phyloP scores from a whole-genome alignment of 768 basidiomycete species.

The Xerocomellus chrysenteron region DNA sequence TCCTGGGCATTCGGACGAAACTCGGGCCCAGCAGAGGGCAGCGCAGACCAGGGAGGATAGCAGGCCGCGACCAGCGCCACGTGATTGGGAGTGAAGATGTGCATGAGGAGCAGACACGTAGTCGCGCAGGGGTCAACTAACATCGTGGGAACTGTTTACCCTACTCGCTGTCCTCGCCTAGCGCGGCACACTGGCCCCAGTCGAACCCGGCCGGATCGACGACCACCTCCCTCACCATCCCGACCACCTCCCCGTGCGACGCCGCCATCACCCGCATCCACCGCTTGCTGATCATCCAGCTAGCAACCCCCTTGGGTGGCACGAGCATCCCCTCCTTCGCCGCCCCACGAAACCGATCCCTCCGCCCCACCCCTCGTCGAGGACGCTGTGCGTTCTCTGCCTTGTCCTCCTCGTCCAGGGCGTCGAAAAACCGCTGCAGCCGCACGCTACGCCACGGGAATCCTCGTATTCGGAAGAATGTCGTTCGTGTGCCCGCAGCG shows the following conservation, averaged over 20 bases:
- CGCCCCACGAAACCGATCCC: constrained; percentile 52
- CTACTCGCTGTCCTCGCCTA: constrained; percentile 58
- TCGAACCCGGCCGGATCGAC: constrained; percentile 47
- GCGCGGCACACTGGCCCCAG: constrained; percentile 45
- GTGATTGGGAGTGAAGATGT: constrained; percentile 80
- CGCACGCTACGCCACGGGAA: constrained; percentile 68
- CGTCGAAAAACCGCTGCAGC: constrained; percentile 56
- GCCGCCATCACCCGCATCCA: constrained; percentile 50
- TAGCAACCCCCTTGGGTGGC: constrained; percentile 62
- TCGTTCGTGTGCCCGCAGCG: constrained; percentile 28
- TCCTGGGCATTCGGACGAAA: constrained; percentile 84
- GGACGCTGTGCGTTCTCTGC: constrained; percentile 46
- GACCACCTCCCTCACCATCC: constrained; percentile 43
- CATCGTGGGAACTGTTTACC: constrained; percentile 17
- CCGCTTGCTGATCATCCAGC: constrained; percentile 75
- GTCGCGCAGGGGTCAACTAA: not conserved
- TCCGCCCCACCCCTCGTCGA: constrained; percentile 57
- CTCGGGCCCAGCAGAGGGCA: constrained; percentile 72
- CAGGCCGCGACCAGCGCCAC: constrained; percentile 81
- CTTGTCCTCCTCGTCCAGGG: constrained; percentile 58
- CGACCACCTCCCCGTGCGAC: constrained; percentile 48
- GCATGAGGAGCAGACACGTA: constrained; percentile 15
- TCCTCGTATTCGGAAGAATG: constrained; percentile 54
- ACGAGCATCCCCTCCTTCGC: constrained; percentile 55
- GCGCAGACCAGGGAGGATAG: constrained; percentile 76